phyloP scores from a whole-genome alignment of 2,329 filamentous ascomycete species.

The Scedosporium boydii region DNA sequence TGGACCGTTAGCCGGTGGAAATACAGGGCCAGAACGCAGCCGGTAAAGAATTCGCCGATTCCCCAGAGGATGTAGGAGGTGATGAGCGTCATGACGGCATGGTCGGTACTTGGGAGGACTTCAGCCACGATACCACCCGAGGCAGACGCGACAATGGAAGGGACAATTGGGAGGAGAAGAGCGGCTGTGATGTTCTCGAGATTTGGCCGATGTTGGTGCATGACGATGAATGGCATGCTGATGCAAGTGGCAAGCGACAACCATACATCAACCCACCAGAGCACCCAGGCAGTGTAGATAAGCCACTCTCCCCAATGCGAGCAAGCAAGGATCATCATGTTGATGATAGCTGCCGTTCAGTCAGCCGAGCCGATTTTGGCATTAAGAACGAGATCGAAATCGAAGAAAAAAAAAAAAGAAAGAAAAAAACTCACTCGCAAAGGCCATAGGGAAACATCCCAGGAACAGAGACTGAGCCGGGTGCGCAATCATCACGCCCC shows the following conservation, averaged over 20 bases:
- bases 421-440: constrained; percentile 33
- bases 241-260: constrained; percentile 44
- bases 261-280: constrained; percentile 49
- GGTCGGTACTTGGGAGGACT: constrained; percentile 42
- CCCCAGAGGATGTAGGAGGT: constrained; percentile 61
- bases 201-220: constrained; percentile 32
- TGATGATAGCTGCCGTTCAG: constrained; percentile 40
- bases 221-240: constrained; percentile 47
- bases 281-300: constrained; percentile 42
- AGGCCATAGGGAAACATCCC: constrained; percentile 58
- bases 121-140: constrained; percentile 55
- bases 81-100: constrained; percentile 54
- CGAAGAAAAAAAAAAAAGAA: not conserved
- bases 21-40: constrained; percentile 57
- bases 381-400: not conserved
- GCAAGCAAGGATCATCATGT: constrained; percentile 53
- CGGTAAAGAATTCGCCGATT: constrained; percentile 47
- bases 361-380: not conserved
- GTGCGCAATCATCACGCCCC: constrained; percentile 55
- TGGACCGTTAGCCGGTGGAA: constrained; percentile 59
- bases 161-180: constrained; percentile 57
- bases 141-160: constrained; percentile 55
- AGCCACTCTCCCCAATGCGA: constrained; percentile 52
- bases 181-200: constrained; percentile 53
- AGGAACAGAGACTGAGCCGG: constrained; percentile 60